Percentiles rank a stretch among this genome's conserved stretches.
Evolutionary conservation across 495 filamentous ascomycete genomes (phyloP).

Genomic region (Penicillium argentinense): DNA sequence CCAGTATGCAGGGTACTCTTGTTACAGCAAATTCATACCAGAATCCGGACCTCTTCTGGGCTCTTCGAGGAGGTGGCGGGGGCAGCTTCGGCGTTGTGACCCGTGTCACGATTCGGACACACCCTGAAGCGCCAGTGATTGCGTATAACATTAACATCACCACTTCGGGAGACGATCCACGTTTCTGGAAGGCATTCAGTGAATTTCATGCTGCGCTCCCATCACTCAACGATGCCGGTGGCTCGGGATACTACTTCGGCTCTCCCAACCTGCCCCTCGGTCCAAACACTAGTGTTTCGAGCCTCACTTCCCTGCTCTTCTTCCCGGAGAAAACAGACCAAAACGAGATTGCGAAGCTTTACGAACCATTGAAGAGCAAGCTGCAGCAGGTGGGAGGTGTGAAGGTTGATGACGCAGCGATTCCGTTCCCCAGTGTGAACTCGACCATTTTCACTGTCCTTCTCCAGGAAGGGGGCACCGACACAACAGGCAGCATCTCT

Average conservation of each 20-base stretch:
- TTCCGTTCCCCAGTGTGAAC: conserved; percentile 19
- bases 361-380: conserved; percentile 16
- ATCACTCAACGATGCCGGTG: conserved; percentile 32
- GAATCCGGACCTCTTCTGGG: conserved; percentile 56
- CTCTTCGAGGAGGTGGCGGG: conserved; percentile 45
- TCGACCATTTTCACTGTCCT: conserved; percentile 17
- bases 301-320: conserved; percentile 12
- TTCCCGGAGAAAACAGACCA: conserved; percentile 29
- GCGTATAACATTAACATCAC: conserved; percentile 33
- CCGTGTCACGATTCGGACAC: conserved; percentile 42
- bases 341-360: conserved; percentile 14
- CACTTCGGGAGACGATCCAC: conserved; percentile 8
- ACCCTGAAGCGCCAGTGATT: conserved; percentile 35
- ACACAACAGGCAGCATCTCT: conserved; percentile 19
- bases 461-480: conserved; percentile 10
- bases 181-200: conserved; percentile 34
- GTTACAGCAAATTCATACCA: conserved; percentile 37
- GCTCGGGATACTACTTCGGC: conserved; percentile 40
- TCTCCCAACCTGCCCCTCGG: conserved; percentile 20
- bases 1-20: conserved; percentile 36
- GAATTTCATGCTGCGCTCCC: conserved; percentile 29
- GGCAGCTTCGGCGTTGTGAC: conserved; percentile 54
- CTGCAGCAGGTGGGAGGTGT: conserved; percentile 16
- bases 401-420: conserved; percentile 9
- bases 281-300: conserved; percentile 12